Conservation (phyloP, 2,329 filamentous ascomycete species). For the Alternaria arbusti region DNA sequence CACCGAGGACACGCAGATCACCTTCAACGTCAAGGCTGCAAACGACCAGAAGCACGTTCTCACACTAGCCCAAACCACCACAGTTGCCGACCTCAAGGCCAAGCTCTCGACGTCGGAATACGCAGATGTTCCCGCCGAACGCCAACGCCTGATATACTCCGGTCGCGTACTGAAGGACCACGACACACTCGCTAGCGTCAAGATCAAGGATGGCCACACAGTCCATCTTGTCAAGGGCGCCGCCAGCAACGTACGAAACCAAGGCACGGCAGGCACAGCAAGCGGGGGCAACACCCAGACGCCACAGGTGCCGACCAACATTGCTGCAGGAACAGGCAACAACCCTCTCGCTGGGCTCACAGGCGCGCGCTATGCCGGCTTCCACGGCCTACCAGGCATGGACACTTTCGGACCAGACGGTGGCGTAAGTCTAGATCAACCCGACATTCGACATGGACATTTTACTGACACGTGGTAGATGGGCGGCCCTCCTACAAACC, state of each 20-base stretch:
- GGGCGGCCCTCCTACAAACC: conserved; percentile 82
- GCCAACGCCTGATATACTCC: conserved; percentile 96
- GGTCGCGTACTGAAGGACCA: conserved; percentile 95
- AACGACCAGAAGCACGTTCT: conserved; percentile 83
- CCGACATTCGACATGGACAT: background rate
- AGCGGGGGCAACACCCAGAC: conserved; percentile 55
- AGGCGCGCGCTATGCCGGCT: conserved; percentile 90
- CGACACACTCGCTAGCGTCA: conserved; percentile 83
- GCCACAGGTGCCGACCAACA: conserved; percentile 73
- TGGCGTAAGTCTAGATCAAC: conserved; percentile 70
- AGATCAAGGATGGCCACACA: conserved; percentile 95
- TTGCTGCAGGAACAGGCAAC: conserved; percentile 79
- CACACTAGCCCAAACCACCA: conserved; percentile 77
- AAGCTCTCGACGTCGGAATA: conserved; percentile 83
- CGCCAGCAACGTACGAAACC: conserved; percentile 75
- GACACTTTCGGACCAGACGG: conserved; percentile 94
- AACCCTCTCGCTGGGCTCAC: conserved; percentile 91
- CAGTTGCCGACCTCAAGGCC: conserved; percentile 84
- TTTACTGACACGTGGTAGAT: conserved; percentile 65
- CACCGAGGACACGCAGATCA: conserved; percentile 76
- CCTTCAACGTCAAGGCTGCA: conserved; percentile 98
- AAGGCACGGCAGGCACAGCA: conserved; percentile 48
- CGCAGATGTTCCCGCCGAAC: conserved; percentile 84
- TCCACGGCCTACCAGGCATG: conserved; percentile 83
- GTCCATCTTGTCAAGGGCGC: conserved; percentile 97